Evolutionary conservation across 768 basidiomycete species (phyloP), one percentile per base, ranked within the genome.

Genomic region (Mycena haematopus): DNA sequence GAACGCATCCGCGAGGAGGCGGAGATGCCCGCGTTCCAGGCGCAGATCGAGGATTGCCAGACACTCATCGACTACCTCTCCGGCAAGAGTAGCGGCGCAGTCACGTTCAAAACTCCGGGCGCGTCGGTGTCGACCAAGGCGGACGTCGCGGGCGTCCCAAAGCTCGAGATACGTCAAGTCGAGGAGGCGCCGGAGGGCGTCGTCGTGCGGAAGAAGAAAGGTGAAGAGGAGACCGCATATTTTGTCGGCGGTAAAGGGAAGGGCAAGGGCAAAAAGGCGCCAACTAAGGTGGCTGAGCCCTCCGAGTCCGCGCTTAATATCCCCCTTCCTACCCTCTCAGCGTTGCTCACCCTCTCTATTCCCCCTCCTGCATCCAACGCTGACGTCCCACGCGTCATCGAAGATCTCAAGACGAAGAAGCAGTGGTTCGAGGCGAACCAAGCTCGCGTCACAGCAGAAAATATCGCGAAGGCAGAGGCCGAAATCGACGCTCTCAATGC

Each of bases 401-500:
- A 93, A 71, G 93, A 97, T 73, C 82, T 99, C 60, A 91, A 91
- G 76, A 92, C 86, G 53, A 99, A 99, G 84, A 95, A 95, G 79
- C 82, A 88, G 24, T 99, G 95, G 95, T 97, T 87, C 71, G 88
- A 91, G 74, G 96, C 92, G 33, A 99, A 99, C 78, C 95, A 96
- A 76, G 85, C 84, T 27, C 86, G 86, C 24, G 85, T 84, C 65
- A 94, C 93, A 2, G 83, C 85, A 6, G 91, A 92, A 71, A 92
- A 92, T 68, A 79, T 95, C 53, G 85, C 87, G 40, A 91, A 91
- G 76, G 93, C 90, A 14, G 90, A 94, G 73, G 83, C 82, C 15
- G 85, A 90, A 66, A 91, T 95, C 71, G 77, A 83, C 68, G 85
- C 85, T 53, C 80, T 93, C 58, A 81, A 76, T 40, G 78, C 70